Evolutionary conservation across 176 grass and related monocot species (phyloP).

Genomic region (Rhynchospora tenuis): DNA sequence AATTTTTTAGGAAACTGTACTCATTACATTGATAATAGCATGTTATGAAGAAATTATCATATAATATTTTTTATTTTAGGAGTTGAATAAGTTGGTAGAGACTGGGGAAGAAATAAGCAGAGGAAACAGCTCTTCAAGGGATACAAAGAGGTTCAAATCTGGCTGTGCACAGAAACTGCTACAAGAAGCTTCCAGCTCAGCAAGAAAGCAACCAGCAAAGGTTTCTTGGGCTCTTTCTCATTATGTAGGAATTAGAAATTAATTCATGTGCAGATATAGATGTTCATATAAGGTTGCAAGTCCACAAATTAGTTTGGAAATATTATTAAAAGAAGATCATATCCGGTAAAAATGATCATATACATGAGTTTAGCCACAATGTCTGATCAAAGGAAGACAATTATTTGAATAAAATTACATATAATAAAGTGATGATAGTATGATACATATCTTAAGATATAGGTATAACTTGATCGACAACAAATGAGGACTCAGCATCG

Average conservation of each 20-base stretch:
- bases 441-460: not conserved
- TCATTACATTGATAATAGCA: not conserved
- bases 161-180: not conserved
- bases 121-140: slow-evolving; percentile 1
- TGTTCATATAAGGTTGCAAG: not conserved
- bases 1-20: not conserved
- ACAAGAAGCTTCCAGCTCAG: slow-evolving; percentile 9
- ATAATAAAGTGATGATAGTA: not conserved
- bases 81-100: not conserved
- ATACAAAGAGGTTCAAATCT: slow-evolving; percentile 11
- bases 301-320: not conserved
- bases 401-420: not conserved
- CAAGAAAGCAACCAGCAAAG: slow-evolving; percentile 9
- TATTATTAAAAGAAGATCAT: not conserved
- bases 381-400: not conserved
- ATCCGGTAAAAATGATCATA: not conserved
- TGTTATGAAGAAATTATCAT: not conserved
- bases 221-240: slow-evolving; percentile 5
- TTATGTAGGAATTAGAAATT: not conserved
- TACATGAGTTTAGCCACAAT: not conserved
- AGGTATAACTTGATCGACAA: not conserved
- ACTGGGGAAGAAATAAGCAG: not conserved
- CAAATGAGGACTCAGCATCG: not conserved
- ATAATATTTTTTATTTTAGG: not conserved
- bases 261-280: not conserved